These are phyloP conservation scores for Nasturtium officinale DNA, from an alignment of 345 rosid genomes.

Conservation along the genomic window DNA sequence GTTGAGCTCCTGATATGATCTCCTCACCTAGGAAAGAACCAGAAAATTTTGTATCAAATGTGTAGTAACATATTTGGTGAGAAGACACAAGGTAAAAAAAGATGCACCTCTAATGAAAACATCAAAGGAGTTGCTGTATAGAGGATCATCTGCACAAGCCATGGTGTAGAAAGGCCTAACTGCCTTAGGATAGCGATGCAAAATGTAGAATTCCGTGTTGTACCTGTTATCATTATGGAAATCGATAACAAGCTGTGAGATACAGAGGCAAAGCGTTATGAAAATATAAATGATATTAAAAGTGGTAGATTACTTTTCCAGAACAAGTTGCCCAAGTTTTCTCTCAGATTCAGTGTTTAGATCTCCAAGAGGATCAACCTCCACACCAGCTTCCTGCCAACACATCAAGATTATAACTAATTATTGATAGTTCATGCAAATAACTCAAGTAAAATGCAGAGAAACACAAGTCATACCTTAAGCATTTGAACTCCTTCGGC, in stretches of 20 bases:
- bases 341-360: constrained; percentile 87
- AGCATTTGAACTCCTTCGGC: constrained; percentile 93
- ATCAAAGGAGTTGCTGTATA: constrained; percentile 88
- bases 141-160: constrained; percentile 77
- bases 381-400: constrained; percentile 80
- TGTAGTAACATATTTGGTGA: neutral
- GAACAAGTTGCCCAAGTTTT: constrained; percentile 84
- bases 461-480: constrained; percentile 51
- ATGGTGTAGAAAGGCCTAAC: constrained; percentile 95
- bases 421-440: neutral
- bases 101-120: constrained; percentile 85
- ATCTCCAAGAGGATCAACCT: constrained; percentile 88
- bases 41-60: neutral
- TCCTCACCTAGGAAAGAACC: constrained; percentile 69
- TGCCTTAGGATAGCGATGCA: constrained; percentile 76
- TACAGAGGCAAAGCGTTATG: neutral
- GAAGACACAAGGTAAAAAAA: neutral
- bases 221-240: constrained; percentile 52
- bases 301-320: constrained; percentile 60
- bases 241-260: neutral
- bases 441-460: constrained; percentile 11
- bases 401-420: constrained; percentile 1
- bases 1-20: constrained; percentile 96
- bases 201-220: constrained; percentile 84
- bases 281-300: neutral